phyloP scores from a whole-genome alignment of 1,139 yeast species.

The Eremothecium gossypii region DNA sequence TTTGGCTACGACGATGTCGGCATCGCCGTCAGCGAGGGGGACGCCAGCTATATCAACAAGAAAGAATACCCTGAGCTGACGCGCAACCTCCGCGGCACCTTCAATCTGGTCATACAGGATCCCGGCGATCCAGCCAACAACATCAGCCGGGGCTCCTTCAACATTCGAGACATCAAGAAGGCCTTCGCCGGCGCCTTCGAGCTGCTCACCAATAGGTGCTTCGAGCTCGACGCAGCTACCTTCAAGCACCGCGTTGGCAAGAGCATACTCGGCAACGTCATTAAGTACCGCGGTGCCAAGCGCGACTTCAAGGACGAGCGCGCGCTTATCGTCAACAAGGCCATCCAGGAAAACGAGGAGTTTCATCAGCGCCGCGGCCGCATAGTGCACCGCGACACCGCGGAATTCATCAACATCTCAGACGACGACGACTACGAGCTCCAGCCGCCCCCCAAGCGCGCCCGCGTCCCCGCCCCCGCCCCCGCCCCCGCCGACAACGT shows the following conservation, averaged over 20 bases:
- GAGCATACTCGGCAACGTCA: conserved; percentile 73
- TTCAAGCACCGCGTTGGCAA: conserved; percentile 62
- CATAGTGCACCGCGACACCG: conserved; percentile 15
- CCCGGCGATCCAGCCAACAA: conserved; percentile 81
- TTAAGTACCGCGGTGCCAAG: conserved; percentile 63
- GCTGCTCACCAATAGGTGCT: conserved; percentile 63
- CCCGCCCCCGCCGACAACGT: background rate
- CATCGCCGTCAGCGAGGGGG: conserved; percentile 46
- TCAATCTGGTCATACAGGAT: conserved; percentile 75
- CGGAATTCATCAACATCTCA: conserved; percentile 19
- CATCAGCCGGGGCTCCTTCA: conserved; percentile 78
- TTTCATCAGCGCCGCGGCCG: conserved; percentile 25
- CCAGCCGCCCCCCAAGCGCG: conserved; percentile 18
- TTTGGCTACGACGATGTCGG: conserved; percentile 81
- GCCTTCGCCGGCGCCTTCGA: conserved; percentile 92
- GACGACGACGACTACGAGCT: conserved; percentile 20
- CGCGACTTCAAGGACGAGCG: conserved; percentile 79
- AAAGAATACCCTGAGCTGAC: conserved; percentile 45
- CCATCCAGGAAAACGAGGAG: conserved; percentile 33
- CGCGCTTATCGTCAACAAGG: conserved; percentile 51
- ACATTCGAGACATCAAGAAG: conserved; percentile 68
- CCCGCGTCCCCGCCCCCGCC: conserved; percentile 10
- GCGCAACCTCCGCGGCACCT: conserved; percentile 42
- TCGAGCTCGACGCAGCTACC: conserved; percentile 44
- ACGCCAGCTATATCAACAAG: conserved; percentile 52